These are phyloP conservation scores for Lablab purpureus DNA, from an alignment of 306 rosid genomes.

Conservation along the genomic window DNA sequence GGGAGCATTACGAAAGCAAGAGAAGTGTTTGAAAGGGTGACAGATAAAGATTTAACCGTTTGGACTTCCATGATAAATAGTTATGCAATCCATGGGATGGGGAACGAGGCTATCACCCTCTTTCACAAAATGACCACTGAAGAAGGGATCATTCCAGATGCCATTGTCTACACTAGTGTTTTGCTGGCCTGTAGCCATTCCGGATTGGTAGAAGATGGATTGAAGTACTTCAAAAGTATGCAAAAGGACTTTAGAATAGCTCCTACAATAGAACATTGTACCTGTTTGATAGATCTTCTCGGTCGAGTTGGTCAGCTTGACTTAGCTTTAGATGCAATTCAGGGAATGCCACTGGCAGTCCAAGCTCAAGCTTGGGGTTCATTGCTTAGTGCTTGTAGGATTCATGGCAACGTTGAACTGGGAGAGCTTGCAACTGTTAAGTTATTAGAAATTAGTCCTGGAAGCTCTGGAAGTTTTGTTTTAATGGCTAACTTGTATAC, in stretches of 20 bases:
- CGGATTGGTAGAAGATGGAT: slow-evolving; percentile 71
- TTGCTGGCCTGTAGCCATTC: slow-evolving; percentile 77
- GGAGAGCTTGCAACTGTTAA: slow-evolving; percentile 57
- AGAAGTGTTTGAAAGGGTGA: slow-evolving; percentile 57
- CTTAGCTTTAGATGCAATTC: slow-evolving; percentile 64
- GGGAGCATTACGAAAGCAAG: slow-evolving; percentile 62
- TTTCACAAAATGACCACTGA: slow-evolving; percentile 62
- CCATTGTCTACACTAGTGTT: slow-evolving; percentile 64
- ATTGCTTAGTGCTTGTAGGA: slow-evolving; percentile 75
- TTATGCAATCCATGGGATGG: slow-evolving; percentile 74
- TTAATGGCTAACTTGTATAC: slow-evolving; percentile 69
- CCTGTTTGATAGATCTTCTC: slow-evolving; percentile 75
- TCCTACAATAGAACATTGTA: slow-evolving; percentile 65
- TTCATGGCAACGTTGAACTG: slow-evolving; percentile 56
- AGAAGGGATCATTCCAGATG: slow-evolving; percentile 59
- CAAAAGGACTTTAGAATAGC: slow-evolving; percentile 60
- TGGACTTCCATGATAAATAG: slow-evolving; percentile 75
- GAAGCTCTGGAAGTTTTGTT: slow-evolving; percentile 56
- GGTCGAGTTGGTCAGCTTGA: slow-evolving; percentile 65
- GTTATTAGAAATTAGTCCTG: slow-evolving; percentile 51
- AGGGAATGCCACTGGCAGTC: slow-evolving; percentile 62
- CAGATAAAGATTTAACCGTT: slow-evolving; percentile 63
- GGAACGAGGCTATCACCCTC: slow-evolving; percentile 59
- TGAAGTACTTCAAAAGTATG: slow-evolving; percentile 66
- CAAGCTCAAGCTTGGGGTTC: slow-evolving; percentile 65